These are phyloP conservation scores for Oryza meridionalis DNA, from an alignment of 176 grass and related monocot species.

Conservation along the genomic window DNA sequence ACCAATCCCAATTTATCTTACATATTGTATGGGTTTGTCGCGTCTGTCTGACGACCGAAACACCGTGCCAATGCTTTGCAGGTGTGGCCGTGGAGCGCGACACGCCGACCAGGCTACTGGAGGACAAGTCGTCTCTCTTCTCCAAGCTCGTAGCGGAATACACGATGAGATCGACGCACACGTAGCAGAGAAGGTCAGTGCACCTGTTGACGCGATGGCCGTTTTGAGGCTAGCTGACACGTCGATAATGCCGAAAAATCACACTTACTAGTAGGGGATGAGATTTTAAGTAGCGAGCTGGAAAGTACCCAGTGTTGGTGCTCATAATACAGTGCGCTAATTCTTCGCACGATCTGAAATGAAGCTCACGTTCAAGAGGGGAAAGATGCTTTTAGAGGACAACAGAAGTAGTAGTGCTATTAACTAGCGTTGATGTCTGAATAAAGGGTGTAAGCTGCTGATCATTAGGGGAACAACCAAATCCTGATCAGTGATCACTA, in stretches of 20 bases:
- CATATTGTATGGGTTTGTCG: not conserved
- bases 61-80: conserved; percentile 17
- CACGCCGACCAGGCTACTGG: conserved; percentile 59
- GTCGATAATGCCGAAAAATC: conserved; percentile 38
- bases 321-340: not conserved
- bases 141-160: conserved; percentile 80
- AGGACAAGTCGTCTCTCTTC: conserved; percentile 71
- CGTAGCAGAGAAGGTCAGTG: conserved; percentile 25
- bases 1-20: not conserved
- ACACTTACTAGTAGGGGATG: not conserved
- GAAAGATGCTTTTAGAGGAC: not conserved
- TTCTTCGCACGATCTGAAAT: not conserved
- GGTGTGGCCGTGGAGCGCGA: conserved; percentile 68
- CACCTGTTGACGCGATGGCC: conserved; percentile 4
- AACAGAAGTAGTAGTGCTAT: not conserved
- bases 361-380: not conserved
- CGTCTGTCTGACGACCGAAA: not conserved
- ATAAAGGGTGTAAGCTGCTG: conserved; percentile 11
- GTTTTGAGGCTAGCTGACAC: conserved; percentile 28
- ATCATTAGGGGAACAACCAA: not conserved
- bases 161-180: conserved; percentile 60
- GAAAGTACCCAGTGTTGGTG: not conserved
- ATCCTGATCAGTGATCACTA: not conserved
- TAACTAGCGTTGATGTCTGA: not conserved
- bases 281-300: not conserved